A percentile compares a stretch with the other conserved stretches of the same genome.
These are phyloP conservation scores for Durotheca rogersii DNA, from an alignment of 495 filamentous ascomycete species.

Conservation along the genomic window DNA sequence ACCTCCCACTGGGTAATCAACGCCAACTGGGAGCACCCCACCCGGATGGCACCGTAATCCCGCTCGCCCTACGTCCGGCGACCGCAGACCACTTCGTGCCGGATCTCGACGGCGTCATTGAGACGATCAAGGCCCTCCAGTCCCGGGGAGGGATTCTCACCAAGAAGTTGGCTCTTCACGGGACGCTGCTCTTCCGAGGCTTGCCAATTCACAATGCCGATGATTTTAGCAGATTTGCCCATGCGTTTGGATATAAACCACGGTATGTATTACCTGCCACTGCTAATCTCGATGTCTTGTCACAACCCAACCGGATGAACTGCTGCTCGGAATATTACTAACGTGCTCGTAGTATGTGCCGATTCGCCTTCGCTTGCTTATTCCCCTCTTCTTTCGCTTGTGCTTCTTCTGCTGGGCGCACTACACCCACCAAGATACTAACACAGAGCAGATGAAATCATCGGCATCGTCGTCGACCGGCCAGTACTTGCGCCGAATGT, in stretches of 20 bases:
- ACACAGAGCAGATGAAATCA: conserved; percentile 48
- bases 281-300: too few relatives aligned
- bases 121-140: conserved; percentile 34
- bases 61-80: conserved; percentile 45
- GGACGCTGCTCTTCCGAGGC: conserved; percentile 43
- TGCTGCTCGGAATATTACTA: conserved; percentile 1
- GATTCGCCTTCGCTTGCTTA: background rate
- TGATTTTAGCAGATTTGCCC: conserved; percentile 55
- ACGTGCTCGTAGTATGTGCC: conserved; percentile 10
- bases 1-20: conserved; percentile 43
- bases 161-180: conserved; percentile 39
- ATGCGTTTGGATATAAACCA: conserved; percentile 54
- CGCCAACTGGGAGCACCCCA: conserved; percentile 41
- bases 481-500: conserved; percentile 54
- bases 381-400: background rate
- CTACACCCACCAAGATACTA: background rate
- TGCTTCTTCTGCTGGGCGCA: background rate
- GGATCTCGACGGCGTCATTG: conserved; percentile 37
- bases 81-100: conserved; percentile 1
- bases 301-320: too few relatives aligned
- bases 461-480: conserved; percentile 54
- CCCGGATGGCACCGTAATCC: conserved; percentile 42
- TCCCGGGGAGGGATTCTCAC: conserved; percentile 29
- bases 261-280: conserved; percentile 29
- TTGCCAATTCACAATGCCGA: conserved; percentile 37